A percentile compares a stretch with the other conserved stretches of the same genome.
phyloP scores from a whole-genome alignment of 1,284 basidiomycete genomes.

The Pseudozyma sp. region DNA sequence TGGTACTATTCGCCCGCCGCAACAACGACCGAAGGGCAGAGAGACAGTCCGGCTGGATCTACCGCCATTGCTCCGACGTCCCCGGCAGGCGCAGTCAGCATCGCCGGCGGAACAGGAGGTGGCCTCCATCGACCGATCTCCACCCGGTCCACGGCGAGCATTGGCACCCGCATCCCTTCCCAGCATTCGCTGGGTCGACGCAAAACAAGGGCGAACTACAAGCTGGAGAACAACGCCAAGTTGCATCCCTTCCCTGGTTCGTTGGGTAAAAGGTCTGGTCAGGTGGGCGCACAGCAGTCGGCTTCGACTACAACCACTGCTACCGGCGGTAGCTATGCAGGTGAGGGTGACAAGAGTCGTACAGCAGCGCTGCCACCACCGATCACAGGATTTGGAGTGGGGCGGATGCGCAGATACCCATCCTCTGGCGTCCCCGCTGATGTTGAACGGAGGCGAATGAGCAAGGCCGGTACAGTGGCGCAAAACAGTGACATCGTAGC shows the following conservation, averaged over 20 bases:
- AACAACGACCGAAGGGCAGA: not conserved
- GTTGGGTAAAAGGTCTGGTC: slow-evolving; percentile 5
- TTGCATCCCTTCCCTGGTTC: slow-evolving; percentile 41
- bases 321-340: not conserved
- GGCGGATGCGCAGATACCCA: slow-evolving; percentile 20
- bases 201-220: slow-evolving; percentile 30
- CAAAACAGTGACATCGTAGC: not conserved
- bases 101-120: slow-evolving; percentile 1
- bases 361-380: slow-evolving; percentile 17
- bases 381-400: slow-evolving; percentile 31
- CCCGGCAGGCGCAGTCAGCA: not conserved
- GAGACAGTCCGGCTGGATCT: not conserved
- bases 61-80: not conserved
- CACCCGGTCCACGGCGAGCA: not conserved
- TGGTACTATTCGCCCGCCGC: slow-evolving; percentile 17
- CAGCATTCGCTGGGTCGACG: slow-evolving; percentile 21
- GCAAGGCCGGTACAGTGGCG: too few species aligned
- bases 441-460: not conserved
- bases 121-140: slow-evolving; percentile 13
- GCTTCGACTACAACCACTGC: not conserved
- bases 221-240: slow-evolving; percentile 39
- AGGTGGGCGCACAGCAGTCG: not conserved
- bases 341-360: too few species aligned
- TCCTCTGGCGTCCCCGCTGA: not conserved
- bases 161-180: slow-evolving; percentile 13